phyloP scores from a whole-genome alignment of 164 flowering plant genomes.

The Litsea cubeba region DNA sequence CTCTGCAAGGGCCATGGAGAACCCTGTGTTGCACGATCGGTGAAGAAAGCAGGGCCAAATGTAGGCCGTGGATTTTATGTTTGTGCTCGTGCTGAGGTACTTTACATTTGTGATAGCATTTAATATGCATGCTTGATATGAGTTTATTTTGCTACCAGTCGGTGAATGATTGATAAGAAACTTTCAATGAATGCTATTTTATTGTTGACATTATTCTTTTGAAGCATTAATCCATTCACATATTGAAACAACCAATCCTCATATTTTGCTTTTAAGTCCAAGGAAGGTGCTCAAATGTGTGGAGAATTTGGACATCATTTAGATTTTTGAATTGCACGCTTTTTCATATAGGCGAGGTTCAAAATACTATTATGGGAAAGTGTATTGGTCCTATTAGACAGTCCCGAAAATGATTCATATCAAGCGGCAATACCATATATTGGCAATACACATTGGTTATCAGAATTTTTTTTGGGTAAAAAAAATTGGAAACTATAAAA shows the following conservation, averaged over 20 bases:
- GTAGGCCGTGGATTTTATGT: constrained; percentile 82
- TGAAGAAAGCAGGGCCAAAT: constrained; percentile 85
- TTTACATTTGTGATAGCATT: not conserved
- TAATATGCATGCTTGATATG: not conserved
- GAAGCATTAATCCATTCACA: not conserved
- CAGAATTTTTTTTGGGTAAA: no score
- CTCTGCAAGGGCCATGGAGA: constrained; percentile 88
- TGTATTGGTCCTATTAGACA: no score
- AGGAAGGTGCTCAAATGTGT: not conserved
- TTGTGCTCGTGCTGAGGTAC: constrained; percentile 96
- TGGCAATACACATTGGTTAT: no score
- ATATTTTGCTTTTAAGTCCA: not conserved
- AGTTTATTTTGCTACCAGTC: not conserved
- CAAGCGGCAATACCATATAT: no score
- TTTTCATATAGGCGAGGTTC: not conserved
- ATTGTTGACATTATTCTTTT: not conserved
- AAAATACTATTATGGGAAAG: no score
- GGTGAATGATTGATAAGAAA: no score
- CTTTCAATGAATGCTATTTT: not conserved
- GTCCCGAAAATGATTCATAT: no score
- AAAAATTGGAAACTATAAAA: no score
- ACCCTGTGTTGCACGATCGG: constrained; percentile 81
- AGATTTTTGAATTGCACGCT: not conserved
- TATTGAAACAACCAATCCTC: not conserved
- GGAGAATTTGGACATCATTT: not conserved